Evolutionary conservation across 1,284 basidiomycete species (phyloP), one percentile per base, ranked within the genome.

Genomic region (Agroathelia rolfsii): DNA sequence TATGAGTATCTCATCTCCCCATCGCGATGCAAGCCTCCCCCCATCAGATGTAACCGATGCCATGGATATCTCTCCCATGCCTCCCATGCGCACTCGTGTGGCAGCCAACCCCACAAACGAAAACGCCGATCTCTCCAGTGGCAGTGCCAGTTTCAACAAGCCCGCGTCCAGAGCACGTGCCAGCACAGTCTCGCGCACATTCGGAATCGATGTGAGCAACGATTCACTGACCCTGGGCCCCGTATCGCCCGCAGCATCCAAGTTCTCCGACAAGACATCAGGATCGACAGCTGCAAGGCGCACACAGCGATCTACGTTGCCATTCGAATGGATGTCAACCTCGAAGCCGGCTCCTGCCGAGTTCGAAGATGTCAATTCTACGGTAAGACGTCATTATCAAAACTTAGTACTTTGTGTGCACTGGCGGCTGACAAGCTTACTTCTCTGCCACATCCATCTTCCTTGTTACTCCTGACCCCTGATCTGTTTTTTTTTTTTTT

Each of bases 51-150:
- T 56, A 39, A 58, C 62, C 24, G 64, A 73, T 40, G 68, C 77
- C 3, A 86, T 86, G 82, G 82, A 86, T 47, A 78, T 85, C 27
- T 85, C 83, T 3, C 83, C 83, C 9, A 68, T 66, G 10, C 78
- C 58, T 10, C 36, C 52, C 32, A 56, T n/a, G n/a, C n/a, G n/a
- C n/a, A n/a, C n/a, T n/a, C n/a, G n/a, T n/a, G n/a, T n/a, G n/a
- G n/a, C n/a, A n/a, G n/a, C n/a, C n/a, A n/a, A n/a, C n/a, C n/a
- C n/a, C n/a, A n/a, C n/a, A n/a, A n/a, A n/a, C n/a, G n/a, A n/a
- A n/a, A n/a, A 53, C 40, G 44, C 54, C 16, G 30, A 43, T 25
- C 27, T 43, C n/a, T n/a, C n/a, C n/a, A n/a, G n/a, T n/a, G n/a
- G n/a, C n/a, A n/a, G n/a, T n/a, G n/a, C n/a, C n/a, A n/a, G n/a